These are phyloP conservation scores for Neurospora sp. DNA, from an alignment of 495 filamentous ascomycete genomes.

Conservation along the genomic window DNA sequence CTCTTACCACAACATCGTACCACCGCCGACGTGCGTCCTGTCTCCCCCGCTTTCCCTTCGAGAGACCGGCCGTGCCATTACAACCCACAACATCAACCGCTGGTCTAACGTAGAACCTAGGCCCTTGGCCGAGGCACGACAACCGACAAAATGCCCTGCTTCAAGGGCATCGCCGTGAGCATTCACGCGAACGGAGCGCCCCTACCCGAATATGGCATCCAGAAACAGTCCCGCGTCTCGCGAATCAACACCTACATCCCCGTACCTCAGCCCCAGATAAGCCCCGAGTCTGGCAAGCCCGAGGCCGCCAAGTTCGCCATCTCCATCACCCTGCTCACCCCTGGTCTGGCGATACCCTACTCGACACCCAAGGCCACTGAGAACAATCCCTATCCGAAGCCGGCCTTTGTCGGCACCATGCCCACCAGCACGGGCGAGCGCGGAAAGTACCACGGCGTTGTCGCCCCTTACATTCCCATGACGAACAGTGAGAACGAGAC, in stretches of 20 bases:
- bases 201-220: slow-evolving; percentile 83
- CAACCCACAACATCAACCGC: not conserved
- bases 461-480: slow-evolving; percentile 81
- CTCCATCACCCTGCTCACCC: slow-evolving; percentile 89
- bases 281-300: slow-evolving; percentile 55
- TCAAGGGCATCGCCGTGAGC: slow-evolving; percentile 93
- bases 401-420: slow-evolving; percentile 65
- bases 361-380: slow-evolving; percentile 67
- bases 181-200: slow-evolving; percentile 87
- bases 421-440: slow-evolving; percentile 35
- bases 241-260: slow-evolving; percentile 96
- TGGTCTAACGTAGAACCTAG: not conserved
- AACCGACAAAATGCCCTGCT: slow-evolving; percentile 70
- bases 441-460: slow-evolving; percentile 41
- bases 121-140: not conserved
- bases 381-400: slow-evolving; percentile 62
- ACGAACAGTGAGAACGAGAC: slow-evolving; percentile 89
- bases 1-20: not conserved
- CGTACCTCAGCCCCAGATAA: slow-evolving; percentile 76
- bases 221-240: slow-evolving; percentile 81
- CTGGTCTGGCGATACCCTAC: slow-evolving; percentile 80
- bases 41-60: not conserved
- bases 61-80: not conserved
- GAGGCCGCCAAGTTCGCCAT: slow-evolving; percentile 93
- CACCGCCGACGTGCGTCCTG: not conserved